Evolutionary conservation across 1,139 yeast genomes (phyloP).

Genomic region (Yamadazyma blattariae): DNA sequence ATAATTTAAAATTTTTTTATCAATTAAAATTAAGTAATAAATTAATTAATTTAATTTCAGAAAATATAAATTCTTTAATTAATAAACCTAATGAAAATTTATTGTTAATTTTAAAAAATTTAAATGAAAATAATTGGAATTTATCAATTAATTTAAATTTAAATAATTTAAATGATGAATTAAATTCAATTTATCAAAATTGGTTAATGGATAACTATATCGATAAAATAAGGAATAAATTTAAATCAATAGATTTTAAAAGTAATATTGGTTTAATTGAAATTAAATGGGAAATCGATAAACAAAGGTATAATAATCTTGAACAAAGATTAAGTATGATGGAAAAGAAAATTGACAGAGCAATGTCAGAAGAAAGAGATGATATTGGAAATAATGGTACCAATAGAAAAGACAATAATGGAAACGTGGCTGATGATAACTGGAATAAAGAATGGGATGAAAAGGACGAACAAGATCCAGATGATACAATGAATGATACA

Average conservation of each 20-base stretch:
- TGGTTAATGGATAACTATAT: conserved; percentile 30
- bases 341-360: conserved; percentile 14
- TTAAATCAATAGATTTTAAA: conserved; percentile 11
- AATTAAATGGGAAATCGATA: conserved; percentile 13
- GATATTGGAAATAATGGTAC: conserved; percentile 15
- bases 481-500: background rate
- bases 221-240: conserved; percentile 20
- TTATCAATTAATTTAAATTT: conserved; percentile 17
- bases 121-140: conserved; percentile 28
- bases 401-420: too few species aligned
- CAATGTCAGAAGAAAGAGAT: conserved; percentile 11
- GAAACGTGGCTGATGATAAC: conserved; percentile 9
- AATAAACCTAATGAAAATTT: conserved; percentile 17
- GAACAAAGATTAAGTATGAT: conserved; percentile 11
- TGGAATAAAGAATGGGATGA: conserved; percentile 19
- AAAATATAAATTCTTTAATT: conserved; percentile 25
- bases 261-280: conserved; percentile 6
- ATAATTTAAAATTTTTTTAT: conserved; percentile 23
- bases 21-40: conserved; percentile 29
- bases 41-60: conserved; percentile 28
- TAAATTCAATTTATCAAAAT: conserved; percentile 26
- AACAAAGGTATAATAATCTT: conserved; percentile 10
- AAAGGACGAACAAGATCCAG: conserved; percentile 9
- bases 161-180: conserved; percentile 18
- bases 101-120: conserved; percentile 21